Conservation (phyloP, 2,329 filamentous ascomycete genomes). For the Colletotrichum lupini region DNA sequence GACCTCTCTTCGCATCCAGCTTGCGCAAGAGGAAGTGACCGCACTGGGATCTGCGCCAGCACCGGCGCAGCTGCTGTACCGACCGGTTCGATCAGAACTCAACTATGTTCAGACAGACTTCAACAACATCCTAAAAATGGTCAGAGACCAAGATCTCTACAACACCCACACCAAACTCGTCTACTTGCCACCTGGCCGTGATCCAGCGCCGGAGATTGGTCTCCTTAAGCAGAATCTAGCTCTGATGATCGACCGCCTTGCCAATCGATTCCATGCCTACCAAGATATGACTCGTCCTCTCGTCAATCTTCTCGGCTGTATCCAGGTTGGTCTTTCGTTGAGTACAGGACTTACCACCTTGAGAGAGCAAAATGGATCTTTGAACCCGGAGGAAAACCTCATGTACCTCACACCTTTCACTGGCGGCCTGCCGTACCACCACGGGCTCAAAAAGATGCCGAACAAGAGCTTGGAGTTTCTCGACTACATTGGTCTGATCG, state of each 20-base stretch:
- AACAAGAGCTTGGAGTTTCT: conserved; percentile 61
- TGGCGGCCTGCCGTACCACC: conserved; percentile 49
- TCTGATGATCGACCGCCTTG: conserved; percentile 77
- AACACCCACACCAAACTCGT: conserved; percentile 48
- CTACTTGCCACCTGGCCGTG: conserved; percentile 42
- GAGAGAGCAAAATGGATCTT: background rate
- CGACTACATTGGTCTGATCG: conserved; percentile 55
- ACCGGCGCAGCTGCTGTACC: conserved; percentile 73
- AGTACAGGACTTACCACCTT: conserved; percentile 53
- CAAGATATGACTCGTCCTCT: conserved; percentile 86
- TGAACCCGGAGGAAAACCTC: conserved; percentile 41
- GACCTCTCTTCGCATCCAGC: conserved; percentile 73
- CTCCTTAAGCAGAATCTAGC: conserved; percentile 68
- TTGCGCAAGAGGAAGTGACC: conserved; percentile 71
- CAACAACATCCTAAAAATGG: conserved; percentile 76
- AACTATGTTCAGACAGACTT: conserved; percentile 85
- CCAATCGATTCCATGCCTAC: conserved; percentile 78
- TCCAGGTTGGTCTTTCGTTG: conserved; percentile 80
- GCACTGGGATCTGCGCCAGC: conserved; percentile 75
- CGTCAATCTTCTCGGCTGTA: conserved; percentile 80
- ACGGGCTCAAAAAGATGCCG: conserved; percentile 36
- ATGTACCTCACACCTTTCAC: conserved; percentile 66
- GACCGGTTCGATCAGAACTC: conserved; percentile 76
- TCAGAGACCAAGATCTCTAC: conserved; percentile 61
- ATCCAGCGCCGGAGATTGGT: conserved; percentile 56